Evolutionary conservation across 805 yeast species (phyloP), one percentile per base, ranked within the genome.

Genomic region (Zygosaccharomyces gambellarensis): DNA sequence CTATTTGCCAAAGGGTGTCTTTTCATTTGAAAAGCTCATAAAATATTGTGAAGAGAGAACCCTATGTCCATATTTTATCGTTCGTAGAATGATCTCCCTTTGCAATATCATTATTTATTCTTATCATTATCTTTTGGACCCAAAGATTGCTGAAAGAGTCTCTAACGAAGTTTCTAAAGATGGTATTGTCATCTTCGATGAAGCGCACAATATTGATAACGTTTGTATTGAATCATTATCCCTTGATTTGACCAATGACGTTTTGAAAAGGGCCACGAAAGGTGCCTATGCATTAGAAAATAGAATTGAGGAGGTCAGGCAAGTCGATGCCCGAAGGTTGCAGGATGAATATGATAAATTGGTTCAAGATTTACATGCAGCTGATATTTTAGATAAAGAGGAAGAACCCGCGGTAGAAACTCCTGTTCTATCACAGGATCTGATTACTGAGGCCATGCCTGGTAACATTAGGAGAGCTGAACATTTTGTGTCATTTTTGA

Each of bases 151-250:
- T 2, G 97, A 90, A 56, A 75, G 99, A 53, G 99, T 94, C 19
- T 90, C 97, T 4, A 81, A 78, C 54, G 98, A 94, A 63, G 77
- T 94, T 45, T 87, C 96, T 17, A 88, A 90, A 57, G 98, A 94
- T 62, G 80, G 95, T 47, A 94, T 94, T 51, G 86, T 94, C 53
- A 95, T 94, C 36, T 94, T 94, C 64, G 99, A 94, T 71, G 99
- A 94, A 72, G 99, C 99, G 43, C 99, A 94, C 68, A 94, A 94
- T 70, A 94, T 94, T 49, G 99, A 94, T 75, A 94, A 94, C 74
- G 99, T 94, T 49, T 94, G 99, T 72, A 94, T 94, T 50, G 99
- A 94, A 68, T 87, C 98, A 0, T 69, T 94, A 38, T 88, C 97
- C 5, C 76, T 94, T 43, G 98, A 94, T 64, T 71, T 94, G 55